A percentile compares a stretch with the other conserved stretches of the same genome.
phyloP scores from a whole-genome alignment of 106 monocot genomes.

The Iris macrosiphon region DNA sequence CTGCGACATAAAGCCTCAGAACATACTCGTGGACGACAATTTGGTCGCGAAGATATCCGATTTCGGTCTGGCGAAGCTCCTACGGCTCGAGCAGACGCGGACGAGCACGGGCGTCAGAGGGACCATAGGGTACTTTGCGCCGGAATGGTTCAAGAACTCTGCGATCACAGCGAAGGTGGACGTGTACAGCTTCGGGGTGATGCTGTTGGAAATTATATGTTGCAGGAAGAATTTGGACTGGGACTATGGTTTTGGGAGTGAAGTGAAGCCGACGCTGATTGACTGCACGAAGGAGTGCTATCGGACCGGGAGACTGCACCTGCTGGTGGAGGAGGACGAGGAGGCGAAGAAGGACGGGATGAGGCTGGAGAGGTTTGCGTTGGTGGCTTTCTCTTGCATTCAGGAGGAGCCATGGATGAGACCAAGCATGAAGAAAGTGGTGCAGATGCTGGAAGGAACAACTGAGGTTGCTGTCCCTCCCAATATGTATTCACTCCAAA shows the following conservation, averaged over 20 bases:
- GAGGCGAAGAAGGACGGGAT: conserved; percentile 1
- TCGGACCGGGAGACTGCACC: conserved; percentile 13
- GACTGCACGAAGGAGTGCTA: neutral
- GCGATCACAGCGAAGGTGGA: conserved; percentile 34
- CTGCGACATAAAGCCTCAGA: conserved; percentile 46
- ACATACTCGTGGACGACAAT: conserved; percentile 27
- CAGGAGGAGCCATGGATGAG: conserved; percentile 7
- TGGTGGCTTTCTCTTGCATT: conserved; percentile 20
- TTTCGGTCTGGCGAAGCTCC: conserved; percentile 35
- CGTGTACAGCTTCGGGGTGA: conserved; percentile 50
- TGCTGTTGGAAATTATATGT: conserved; percentile 32
- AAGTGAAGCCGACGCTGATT: neutral
- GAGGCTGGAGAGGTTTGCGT: conserved; percentile 19
- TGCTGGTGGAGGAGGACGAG: conserved; percentile 21
- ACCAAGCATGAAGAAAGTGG: conserved; percentile 27
- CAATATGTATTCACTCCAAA: too few relatives aligned
- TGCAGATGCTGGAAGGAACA: conserved; percentile 25
- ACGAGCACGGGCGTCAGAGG: conserved; percentile 26
- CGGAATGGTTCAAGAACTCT: conserved; percentile 28
- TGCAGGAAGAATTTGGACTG: conserved; percentile 20
- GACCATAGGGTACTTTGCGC: conserved; percentile 35
- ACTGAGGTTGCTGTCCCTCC: too few relatives aligned
- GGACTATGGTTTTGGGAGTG: neutral
- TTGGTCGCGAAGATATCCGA: conserved; percentile 20
- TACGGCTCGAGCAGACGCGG: conserved; percentile 2